Conservation (phyloP, 2,329 filamentous ascomycete species). For the Cryphonectria parasitica region DNA sequence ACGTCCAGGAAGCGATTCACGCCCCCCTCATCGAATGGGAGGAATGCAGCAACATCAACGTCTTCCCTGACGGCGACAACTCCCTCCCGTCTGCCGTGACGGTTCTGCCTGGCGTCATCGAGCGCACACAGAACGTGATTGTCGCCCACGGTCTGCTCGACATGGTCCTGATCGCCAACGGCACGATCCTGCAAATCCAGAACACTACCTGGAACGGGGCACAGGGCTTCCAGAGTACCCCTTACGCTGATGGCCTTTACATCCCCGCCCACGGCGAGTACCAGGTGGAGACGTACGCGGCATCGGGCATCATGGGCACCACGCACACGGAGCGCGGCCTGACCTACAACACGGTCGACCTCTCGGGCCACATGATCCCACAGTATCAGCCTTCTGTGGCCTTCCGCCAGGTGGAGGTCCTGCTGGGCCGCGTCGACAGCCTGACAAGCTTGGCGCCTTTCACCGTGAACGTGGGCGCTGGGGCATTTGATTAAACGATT, state of each 20-base stretch:
- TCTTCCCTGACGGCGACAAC: constrained; percentile 43
- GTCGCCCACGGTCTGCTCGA: constrained; percentile 72
- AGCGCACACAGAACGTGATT: constrained; percentile 69
- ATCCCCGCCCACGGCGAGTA: constrained; percentile 64
- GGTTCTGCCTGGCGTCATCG: constrained; percentile 67
- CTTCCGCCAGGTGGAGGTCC: constrained; percentile 74
- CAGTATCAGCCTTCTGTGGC: constrained; percentile 71
- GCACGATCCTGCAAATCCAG: constrained; percentile 70
- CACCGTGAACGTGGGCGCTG: constrained; percentile 33
- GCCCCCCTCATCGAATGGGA: constrained; percentile 50
- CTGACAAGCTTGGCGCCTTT: constrained; percentile 51
- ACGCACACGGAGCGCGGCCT: constrained; percentile 75
- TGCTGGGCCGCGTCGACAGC: constrained; percentile 70
- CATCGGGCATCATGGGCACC: constrained; percentile 69
- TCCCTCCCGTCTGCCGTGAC: constrained; percentile 26
- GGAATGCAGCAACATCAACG: constrained; percentile 52
- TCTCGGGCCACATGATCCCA: constrained; percentile 70
- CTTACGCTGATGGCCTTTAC: constrained; percentile 61
- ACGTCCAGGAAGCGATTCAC: constrained; percentile 60
- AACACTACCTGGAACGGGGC: constrained; percentile 76
- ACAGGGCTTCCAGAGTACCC: constrained; percentile 67
- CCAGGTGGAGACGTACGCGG: constrained; percentile 51
- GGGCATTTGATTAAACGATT: background rate
- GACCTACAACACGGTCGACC: constrained; percentile 67
- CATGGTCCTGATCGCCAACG: constrained; percentile 67